These are phyloP conservation scores for Theobroma cacao DNA, from an alignment of 345 rosid genomes.

Conservation along the genomic window DNA sequence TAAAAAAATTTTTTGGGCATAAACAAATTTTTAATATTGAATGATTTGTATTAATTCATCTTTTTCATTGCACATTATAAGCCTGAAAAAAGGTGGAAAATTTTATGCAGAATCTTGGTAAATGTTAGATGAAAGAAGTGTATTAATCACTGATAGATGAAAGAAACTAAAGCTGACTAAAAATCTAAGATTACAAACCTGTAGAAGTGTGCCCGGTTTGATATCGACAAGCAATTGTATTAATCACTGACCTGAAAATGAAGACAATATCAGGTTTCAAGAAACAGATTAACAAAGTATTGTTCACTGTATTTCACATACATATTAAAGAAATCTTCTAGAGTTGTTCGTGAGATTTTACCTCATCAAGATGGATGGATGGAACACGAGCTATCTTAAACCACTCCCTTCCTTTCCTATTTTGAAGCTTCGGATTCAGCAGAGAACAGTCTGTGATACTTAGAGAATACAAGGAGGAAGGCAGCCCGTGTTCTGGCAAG, in stretches of 20 bases:
- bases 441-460: slow-evolving; percentile 11
- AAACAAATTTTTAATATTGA: background rate
- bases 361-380: background rate
- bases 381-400: slow-evolving; percentile 9
- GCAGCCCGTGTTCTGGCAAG: slow-evolving; percentile 21
- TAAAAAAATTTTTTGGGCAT: no score
- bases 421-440: background rate
- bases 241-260: background rate
- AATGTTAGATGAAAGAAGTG: no score
- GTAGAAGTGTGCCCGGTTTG: background rate
- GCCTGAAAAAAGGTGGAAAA: no score
- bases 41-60: background rate
- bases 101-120: no score
- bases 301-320: background rate
- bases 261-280: background rate
- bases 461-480: slow-evolving; percentile 10
- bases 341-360: background rate
- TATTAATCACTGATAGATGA: background rate
- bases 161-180: background rate
- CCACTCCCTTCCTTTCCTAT: slow-evolving; percentile 10
- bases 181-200: background rate
- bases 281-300: background rate
- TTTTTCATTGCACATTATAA: no score
- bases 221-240: background rate
- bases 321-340: background rate